Evolutionary conservation across 495 filamentous ascomycete species (phyloP), one percentile per base, ranked within the genome.

Genomic region (Pyrenula massariospora): DNA sequence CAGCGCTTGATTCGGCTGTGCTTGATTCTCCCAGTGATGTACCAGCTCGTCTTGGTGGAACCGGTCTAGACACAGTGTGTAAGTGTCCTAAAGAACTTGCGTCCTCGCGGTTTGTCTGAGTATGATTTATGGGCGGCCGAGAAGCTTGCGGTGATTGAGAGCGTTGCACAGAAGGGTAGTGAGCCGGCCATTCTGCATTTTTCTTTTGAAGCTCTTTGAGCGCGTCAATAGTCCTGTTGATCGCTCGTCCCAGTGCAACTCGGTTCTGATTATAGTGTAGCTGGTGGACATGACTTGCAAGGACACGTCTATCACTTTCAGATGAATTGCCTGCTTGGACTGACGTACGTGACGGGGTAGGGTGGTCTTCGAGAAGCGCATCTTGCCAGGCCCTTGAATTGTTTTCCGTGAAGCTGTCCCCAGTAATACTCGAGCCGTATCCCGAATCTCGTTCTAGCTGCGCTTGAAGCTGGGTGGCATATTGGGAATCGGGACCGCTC

Each of bases 161-260:
- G 53, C 77, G 80, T 64, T 89, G 84, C 12, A 95, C 85, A 15
- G 91, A 88, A 53, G 93, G 94, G 65, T 98, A 98, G 63, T 91
- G 87, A 36, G 91, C 91, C 3, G 93, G 94, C 93, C 94, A 97
- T 68, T 81, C 78, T 24, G 84, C 71, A 61, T 98, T 98, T 78
- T 85, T 91, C 62, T 88, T 82, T 69, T 95, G 90, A 54, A 98
- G 79, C 54, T 80, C 79, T 71, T 84, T 82, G 58, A 89, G 65
- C 0, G 87, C 85, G 48, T 97, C 91, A 54, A 96, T 81, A 2
- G 88, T 89, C 24, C 81, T 77, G 61, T 82, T 87, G 64, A 98
- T 95, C 42, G 88, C 84, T 48, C 91, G 85, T 50, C 82, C 90
- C 25, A 98, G 82, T 53, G 88, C 79, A 12, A 82, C 88, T 36